Conservation (phyloP, 176 grass and related monocot genomes). For the Bonia amplexicaulis region DNA sequence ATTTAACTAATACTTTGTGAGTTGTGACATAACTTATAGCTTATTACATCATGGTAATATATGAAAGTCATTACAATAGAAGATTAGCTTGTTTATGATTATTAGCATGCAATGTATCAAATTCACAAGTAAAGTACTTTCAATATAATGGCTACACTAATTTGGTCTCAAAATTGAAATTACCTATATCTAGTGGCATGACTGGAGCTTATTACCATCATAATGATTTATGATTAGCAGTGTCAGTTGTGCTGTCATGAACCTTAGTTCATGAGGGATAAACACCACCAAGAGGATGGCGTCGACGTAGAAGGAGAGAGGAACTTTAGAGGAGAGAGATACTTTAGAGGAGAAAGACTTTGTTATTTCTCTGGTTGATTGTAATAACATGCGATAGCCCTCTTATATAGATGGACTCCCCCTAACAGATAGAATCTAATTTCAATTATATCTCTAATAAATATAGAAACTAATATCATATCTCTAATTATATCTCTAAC, state of each 20-base stretch:
- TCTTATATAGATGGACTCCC: no score
- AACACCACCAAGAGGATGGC: no score
- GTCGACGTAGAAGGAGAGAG: no score
- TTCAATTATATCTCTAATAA: no score
- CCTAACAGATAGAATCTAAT: no score
- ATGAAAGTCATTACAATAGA: not conserved
- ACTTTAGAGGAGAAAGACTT: no score
- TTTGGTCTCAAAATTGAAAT: not conserved
- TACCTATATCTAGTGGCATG: not conserved
- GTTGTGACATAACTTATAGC: not conserved
- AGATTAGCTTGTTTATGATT: not conserved
- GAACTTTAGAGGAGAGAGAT: no score
- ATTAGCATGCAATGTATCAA: not conserved
- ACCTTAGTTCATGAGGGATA: no score
- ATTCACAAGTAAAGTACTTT: not conserved
- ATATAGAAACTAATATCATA: no score
- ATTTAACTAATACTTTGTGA: not conserved
- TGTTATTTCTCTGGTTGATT: no score
- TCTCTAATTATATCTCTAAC: no score
- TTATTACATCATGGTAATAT: not conserved
- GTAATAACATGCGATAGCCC: no score
- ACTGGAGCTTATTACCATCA: not conserved
- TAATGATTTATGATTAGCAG: constrained; percentile 4
- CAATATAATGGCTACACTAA: not conserved
- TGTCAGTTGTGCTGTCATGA: not conserved